Base-by-base conservation (phyloP, 2,329 filamentous ascomycete species). In the Akanthomyces uredinophilus region DNA sequence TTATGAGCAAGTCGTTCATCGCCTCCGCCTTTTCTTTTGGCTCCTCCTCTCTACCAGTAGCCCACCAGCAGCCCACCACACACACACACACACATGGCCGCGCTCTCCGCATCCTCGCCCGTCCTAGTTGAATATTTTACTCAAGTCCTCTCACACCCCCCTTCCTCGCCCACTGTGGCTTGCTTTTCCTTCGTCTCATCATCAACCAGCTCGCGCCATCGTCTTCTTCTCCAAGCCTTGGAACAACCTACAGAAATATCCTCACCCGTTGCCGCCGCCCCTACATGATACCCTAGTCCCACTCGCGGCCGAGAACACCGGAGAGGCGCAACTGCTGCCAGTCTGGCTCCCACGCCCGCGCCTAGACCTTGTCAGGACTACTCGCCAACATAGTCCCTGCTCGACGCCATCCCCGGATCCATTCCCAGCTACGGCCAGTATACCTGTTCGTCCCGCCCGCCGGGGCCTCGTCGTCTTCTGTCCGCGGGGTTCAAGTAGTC, bases 391-490 rank as follows among this genome's bases (percentile, higher is more conserved):
- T 10, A 51, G 32, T 41, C 56, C 43, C n/a, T 59, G 44, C 56
- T 59, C 56, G 35, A 50, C 46, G 10, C 29, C 20, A 59, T 50
- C 56, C 46, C 56, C 56, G 47, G 56, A 59, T 59, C 56, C 44
- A 13, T n/a, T 50, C 46, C 24, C 4, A 14, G 29, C 29, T 35
- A 13, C 46, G n/a, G n/a, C n/a, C n/a, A n/a, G n/a, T 50, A 4
- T 20, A 22, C 32, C 22, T 50, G 16, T n/a, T 43, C 22, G 51
- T 37, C 44, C 32, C 43, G 16, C 44, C 32, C 43, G 16, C 46
- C 24, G 13, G 22, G 39, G 18, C 32, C 55, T 37, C 35, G 20
- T 37, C n/a, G 27, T 49, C 35, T 29, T 59, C 16, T 14, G 20
- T 51, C 46, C 46, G 32, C 35, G 56, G 44, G 56, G 46, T 39